Evolutionary conservation across 768 basidiomycete genomes (phyloP).

Genomic region (Boletus bicolor): DNA sequence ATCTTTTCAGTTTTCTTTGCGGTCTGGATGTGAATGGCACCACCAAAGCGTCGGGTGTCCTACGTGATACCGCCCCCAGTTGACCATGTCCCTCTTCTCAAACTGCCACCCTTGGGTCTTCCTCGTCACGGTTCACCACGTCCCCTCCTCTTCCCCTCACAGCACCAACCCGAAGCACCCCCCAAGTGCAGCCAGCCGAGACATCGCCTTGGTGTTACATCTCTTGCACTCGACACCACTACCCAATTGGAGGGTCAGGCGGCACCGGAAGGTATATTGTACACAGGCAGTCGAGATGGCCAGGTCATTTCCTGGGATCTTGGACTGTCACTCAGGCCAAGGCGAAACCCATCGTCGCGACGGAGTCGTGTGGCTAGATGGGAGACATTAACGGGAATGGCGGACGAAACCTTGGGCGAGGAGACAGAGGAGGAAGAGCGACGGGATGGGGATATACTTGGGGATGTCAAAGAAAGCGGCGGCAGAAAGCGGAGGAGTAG

Average conservation of each 20-base stretch:
- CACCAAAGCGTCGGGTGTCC: conserved; percentile 69
- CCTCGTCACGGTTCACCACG: conserved; percentile 64
- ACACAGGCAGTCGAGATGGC: conserved; percentile 88
- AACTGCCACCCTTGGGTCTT: conserved; percentile 64
- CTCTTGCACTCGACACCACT: conserved; percentile 83
- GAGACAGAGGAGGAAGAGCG: conserved; percentile 61
- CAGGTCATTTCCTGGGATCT: conserved; percentile 87
- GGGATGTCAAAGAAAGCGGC: conserved; percentile 56
- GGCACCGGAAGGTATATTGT: conserved; percentile 81
- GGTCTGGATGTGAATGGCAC: conserved; percentile 37
- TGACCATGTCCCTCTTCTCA: conserved; percentile 58
- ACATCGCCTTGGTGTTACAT: conserved; percentile 83
- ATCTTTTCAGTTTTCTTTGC: background rate
- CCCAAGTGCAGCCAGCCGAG: conserved; percentile 51
- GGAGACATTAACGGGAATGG: conserved; percentile 86
- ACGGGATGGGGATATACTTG: conserved; percentile 76
- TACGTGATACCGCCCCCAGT: conserved; percentile 81
- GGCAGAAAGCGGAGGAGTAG: conserved; percentile 33
- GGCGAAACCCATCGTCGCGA: conserved; percentile 33
- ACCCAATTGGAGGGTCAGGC: conserved; percentile 67
- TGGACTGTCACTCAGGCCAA: conserved; percentile 52
- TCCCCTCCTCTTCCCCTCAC: conserved; percentile 58
- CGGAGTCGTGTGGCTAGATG: conserved; percentile 45
- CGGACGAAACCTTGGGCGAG: conserved; percentile 63
- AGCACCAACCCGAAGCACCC: conserved; percentile 19